Base-by-base conservation (phyloP, 129 eudicot species). In the Apium graveolens region DNA sequence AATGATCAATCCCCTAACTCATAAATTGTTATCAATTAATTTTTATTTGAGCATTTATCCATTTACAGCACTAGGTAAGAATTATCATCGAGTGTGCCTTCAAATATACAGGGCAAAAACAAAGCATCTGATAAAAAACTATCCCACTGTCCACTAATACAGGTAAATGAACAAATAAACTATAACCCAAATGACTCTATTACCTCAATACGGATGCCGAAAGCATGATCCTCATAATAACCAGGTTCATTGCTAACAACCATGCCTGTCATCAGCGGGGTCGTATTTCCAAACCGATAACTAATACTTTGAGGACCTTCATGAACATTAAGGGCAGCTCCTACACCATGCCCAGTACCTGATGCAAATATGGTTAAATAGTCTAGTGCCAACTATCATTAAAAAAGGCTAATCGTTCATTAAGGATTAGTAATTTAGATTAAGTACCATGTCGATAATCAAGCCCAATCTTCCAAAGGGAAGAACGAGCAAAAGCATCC, bases 271-370 rank as follows among this genome's bases (percentile, higher is more conserved):
- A 88, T 83, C 91, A 95, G 84, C 41, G 97, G 99, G 53, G 97
- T 92, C 85, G 81, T 86, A 81, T 92, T 92, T 65, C 97, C 96
- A 85, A 90, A 92, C 21, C 99, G 85, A 65, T 90, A 95, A 83
- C 99, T 95, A 74, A 95, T 95, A 80, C 97, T 90, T 82, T 95
- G 99, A 49, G 99, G 99, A 75, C 99, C 99, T 86, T 95, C 99
- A 82, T 95, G 99, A 82, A 95, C 99, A 85, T 95, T 95, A 53
- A 95, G 80, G 32, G 97, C 97, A 81, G 99, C 97, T 80, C 99
- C 99, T 41, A 95, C 99, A 34, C 99, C 99, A 86, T 95, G 99
- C 53, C 99, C 99, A 75, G 99, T 95, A 73, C 98, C 98, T 95
- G 68, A 76, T 45, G 31, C 70, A 80, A 55, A 44, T 11, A 62